phyloP scores from a whole-genome alignment of 257 asterid species.

The Haberlea rhodopensis region DNA sequence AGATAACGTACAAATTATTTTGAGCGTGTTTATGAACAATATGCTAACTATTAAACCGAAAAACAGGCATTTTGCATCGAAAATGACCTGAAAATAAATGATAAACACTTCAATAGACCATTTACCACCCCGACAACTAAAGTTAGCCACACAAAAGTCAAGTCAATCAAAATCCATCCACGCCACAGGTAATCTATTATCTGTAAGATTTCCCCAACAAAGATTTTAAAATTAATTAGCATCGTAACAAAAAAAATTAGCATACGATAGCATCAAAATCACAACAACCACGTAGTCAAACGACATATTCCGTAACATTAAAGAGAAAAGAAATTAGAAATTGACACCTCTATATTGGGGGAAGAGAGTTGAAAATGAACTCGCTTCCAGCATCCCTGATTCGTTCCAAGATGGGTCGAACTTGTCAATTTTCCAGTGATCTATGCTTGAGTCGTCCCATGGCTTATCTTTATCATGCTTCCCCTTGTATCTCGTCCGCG shows the following conservation, averaged over 20 bases:
- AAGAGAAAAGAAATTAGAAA: neutral
- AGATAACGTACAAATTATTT: no score
- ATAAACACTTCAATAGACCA: neutral
- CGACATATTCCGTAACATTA: no score
- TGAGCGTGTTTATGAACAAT: neutral
- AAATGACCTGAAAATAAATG: neutral
- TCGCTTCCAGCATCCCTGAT: conserved; percentile 57
- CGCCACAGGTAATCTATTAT: no score
- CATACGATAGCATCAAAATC: no score
- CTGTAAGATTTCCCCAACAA: neutral
- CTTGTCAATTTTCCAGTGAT: conserved; percentile 67
- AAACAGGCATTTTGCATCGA: neutral
- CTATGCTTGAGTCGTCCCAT: conserved; percentile 67
- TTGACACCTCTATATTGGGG: conserved; percentile 50
- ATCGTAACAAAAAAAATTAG: no score
- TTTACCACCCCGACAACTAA: neutral
- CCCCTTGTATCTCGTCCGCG: conserved; percentile 49
- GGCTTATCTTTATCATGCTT: conserved; percentile 77
- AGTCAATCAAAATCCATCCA: neutral
- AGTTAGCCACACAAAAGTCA: neutral
- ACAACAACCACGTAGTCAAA: no score
- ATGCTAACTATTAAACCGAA: neutral
- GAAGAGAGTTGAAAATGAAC: conserved; percentile 73
- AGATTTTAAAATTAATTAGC: no score
- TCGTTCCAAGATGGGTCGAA: conserved; percentile 75